Evolutionary conservation across 2,329 filamentous ascomycete species (phyloP).

Genomic region (Cadophora sp.): DNA sequence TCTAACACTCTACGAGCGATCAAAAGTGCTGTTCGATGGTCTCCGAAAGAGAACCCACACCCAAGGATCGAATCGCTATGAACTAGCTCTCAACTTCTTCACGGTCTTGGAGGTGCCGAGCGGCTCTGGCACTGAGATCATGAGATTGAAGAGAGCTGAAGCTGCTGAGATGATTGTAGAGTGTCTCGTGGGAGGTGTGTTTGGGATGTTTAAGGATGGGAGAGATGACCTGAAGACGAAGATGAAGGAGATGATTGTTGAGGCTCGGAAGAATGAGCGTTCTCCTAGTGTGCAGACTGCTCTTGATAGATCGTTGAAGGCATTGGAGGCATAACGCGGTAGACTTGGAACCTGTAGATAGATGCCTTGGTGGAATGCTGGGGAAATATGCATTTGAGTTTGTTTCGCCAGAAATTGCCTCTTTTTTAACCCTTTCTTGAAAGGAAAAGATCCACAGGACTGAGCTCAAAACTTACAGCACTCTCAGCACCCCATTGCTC

Average conservation of each 20-base stretch:
- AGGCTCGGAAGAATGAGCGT: conserved; percentile 40
- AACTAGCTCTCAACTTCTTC: conserved; percentile 38
- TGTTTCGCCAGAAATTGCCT: neutral
- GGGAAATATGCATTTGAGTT: neutral
- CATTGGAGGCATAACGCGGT: conserved; percentile 25
- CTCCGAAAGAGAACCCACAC: conserved; percentile 38
- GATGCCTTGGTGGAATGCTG: neutral
- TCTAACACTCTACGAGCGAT: conserved; percentile 43
- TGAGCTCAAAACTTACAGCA: no score
- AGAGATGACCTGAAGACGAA: conserved; percentile 33
- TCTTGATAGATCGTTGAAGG: conserved; percentile 38
- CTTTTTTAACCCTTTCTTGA: neutral
- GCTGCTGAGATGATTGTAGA: conserved; percentile 43
- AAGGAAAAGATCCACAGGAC: neutral
- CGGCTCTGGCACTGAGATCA: conserved; percentile 43
- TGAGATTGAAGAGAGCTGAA: conserved; percentile 44
- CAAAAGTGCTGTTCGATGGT: conserved; percentile 42
- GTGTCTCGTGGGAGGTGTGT: conserved; percentile 39
- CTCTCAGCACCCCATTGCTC: no score
- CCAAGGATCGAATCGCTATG: conserved; percentile 33
- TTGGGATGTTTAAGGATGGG: conserved; percentile 39
- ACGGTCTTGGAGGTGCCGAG: conserved; percentile 41
- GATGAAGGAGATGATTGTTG: conserved; percentile 35
- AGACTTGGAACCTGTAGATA: neutral
- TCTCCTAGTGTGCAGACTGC: conserved; percentile 39